A percentile compares a stretch with the other conserved stretches of the same genome.
Conservation (phyloP, 208 protist species). For the Trypanosoma cruzi region DNA sequence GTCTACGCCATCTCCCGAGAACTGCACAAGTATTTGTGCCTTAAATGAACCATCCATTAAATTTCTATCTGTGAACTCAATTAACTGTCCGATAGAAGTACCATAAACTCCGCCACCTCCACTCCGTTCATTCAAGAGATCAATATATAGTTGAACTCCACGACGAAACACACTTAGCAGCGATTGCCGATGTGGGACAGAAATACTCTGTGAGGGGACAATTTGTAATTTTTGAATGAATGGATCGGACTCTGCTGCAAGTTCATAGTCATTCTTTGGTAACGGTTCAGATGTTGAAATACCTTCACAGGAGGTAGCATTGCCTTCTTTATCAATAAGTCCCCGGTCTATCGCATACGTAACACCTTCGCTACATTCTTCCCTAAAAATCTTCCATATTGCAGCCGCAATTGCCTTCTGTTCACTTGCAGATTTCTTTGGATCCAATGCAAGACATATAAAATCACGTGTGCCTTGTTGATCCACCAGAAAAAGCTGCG, state of each 20-base stretch:
- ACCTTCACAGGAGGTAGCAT: constrained; percentile 33
- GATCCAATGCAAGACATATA: constrained; percentile 37
- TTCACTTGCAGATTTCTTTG: constrained; percentile 66
- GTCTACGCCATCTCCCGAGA: neutral
- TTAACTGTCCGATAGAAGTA: neutral
- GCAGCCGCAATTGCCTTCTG: constrained; percentile 59
- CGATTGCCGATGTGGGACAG: constrained; percentile 24
- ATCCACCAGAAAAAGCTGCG: constrained; percentile 33
- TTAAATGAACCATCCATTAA: constrained; percentile 17
- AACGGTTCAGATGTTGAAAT: constrained; percentile 31
- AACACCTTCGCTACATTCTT: constrained; percentile 39
- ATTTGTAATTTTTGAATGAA: constrained; percentile 30
- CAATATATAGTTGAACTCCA: constrained; percentile 31
- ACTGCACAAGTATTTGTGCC: constrained; percentile 23
- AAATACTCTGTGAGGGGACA: constrained; percentile 19
- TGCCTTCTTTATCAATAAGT: constrained; percentile 47
- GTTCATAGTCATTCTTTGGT: constrained; percentile 26
- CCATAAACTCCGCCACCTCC: neutral
- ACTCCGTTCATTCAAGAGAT: constrained; percentile 26
- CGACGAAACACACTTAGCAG: constrained; percentile 29
- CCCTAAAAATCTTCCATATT: constrained; percentile 42
- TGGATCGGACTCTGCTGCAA: constrained; percentile 32
- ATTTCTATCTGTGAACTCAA: constrained; percentile 23
- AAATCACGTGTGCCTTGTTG: constrained; percentile 22
- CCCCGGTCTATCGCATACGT: constrained; percentile 36